Percentiles rank a stretch among this genome's conserved stretches.
These are phyloP conservation scores for Glonium stellatum DNA, from an alignment of 495 filamentous ascomycete species.

Conservation along the genomic window DNA sequence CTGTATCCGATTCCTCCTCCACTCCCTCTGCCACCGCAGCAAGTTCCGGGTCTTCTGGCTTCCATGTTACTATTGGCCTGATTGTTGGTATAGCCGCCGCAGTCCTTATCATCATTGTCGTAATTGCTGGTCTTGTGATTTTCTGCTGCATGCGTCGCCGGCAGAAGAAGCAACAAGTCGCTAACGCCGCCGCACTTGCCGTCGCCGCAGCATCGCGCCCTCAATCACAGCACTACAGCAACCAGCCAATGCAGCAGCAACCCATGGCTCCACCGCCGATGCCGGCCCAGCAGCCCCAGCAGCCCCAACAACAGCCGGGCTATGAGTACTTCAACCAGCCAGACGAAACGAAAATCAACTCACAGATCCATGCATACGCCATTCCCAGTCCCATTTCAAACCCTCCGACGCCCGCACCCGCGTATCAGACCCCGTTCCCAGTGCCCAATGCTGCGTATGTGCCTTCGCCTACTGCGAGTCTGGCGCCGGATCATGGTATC, in stretches of 20 bases:
- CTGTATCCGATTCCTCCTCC: background rate
- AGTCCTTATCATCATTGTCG: constrained; percentile 11
- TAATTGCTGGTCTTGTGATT: constrained; percentile 11
- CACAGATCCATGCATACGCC: constrained; percentile 7
- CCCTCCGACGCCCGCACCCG: constrained; percentile 19
- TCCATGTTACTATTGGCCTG: constrained; percentile 2
- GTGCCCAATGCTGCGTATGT: background rate
- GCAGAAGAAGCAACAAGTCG: constrained; percentile 13
- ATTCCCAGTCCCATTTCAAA: constrained; percentile 10
- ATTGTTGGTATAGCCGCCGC: constrained; percentile 15
- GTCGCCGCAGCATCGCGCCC: constrained; percentile 13
- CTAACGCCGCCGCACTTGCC: constrained; percentile 14
- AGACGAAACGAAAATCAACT: constrained; percentile 15
- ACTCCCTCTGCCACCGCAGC: background rate
- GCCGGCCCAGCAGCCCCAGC: constrained; percentile 2
- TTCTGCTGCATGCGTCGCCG: constrained; percentile 21
- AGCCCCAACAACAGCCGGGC: constrained; percentile 6
- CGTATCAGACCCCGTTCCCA: constrained; percentile 19
- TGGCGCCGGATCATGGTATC: background rate
- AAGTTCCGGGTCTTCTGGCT: background rate
- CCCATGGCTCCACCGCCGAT: constrained; percentile 1
- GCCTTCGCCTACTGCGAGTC: constrained; percentile 17
- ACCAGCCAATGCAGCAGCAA: constrained; percentile 5
- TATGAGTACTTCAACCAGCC: constrained; percentile 12
- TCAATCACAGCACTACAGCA: constrained; percentile 10